These are phyloP conservation scores for Fusarium pseudoanthophilum DNA, from an alignment of 2,329 filamentous ascomycete species.

Conservation along the genomic window DNA sequence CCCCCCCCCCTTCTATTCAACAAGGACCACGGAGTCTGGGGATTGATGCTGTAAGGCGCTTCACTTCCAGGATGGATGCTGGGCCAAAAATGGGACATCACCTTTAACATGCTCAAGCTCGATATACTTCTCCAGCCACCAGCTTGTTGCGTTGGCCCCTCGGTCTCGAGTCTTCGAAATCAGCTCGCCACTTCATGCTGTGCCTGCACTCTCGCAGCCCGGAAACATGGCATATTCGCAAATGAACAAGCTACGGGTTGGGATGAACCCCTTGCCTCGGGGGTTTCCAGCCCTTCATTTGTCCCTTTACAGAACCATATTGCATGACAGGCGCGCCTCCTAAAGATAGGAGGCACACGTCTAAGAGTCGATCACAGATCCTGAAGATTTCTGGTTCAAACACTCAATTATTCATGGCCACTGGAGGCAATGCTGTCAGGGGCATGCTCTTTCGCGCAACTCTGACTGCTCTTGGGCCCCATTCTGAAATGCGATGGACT, in stretches of 20 bases:
- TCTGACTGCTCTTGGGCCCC: background rate
- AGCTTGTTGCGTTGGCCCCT: background rate
- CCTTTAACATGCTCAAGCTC: background rate
- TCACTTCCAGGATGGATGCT: background rate
- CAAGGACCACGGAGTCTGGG: background rate
- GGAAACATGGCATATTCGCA: background rate
- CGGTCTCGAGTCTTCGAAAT: background rate
- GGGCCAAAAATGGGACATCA: background rate
- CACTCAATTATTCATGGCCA: background rate
- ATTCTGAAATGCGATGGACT: accelerated
- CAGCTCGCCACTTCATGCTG: background rate
- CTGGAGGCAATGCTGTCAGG: background rate
- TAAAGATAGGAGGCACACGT: accelerated
- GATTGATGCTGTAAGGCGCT: background rate
- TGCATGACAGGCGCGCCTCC: background rate
- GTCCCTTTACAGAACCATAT: background rate
- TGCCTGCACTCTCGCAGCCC: accelerated
- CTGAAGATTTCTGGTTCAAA: background rate
- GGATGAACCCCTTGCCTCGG: background rate
- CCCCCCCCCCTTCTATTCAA: accelerated
- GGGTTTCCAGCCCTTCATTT: background rate
- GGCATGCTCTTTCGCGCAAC: background rate
- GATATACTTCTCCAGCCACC: background rate
- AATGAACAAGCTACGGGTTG: background rate
- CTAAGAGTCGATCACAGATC: background rate